Evolutionary conservation across 1,284 basidiomycete genomes (phyloP), one percentile per base, ranked within the genome.

Genomic region (Pseudozyma hubeiensis): DNA sequence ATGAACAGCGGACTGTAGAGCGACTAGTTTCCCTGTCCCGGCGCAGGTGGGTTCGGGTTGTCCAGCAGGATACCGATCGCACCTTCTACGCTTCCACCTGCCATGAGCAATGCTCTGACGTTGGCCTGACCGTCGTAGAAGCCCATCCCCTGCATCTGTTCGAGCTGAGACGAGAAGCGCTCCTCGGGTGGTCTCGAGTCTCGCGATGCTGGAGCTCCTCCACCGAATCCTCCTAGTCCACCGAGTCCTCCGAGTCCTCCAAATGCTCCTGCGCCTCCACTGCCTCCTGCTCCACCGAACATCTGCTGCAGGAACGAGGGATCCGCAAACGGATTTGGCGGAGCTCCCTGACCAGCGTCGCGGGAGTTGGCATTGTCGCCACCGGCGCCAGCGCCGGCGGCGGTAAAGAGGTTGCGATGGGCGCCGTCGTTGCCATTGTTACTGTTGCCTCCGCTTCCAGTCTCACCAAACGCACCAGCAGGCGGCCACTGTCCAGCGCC

Each of bases 61-160:
- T 76, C 79, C 11, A 81, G 63, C 35, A 81, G 53, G 17, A 81
- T 72, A 9, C 78, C 69, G 11, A 81, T 78, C 8, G 80, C 80
- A 17, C 67, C 80, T 48, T 81, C 80, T 19, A 81, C 79, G 41
- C 72, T 79, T 13, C 81, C 81, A 3, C 81, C 81, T 35, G 70
- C 74, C 65, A 81, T 70, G 6, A 82, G 67, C 19, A 83, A 58
- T 11, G 81, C 81, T 13, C 81, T 56, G 13, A 83, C 60, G 44
- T 83, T 83, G 49, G 75, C 76, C 24, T 69, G 73, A 0, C 79
- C 80, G 47, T 83, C 80, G 46, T 73, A 71, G 39, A 83, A 81
- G 48, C 81, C 81, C 81, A 83, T 83, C 24, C 48, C 59, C 53
- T 82, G 80, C 67, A 82, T 77, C 69, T 82, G 81, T 44, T 80